Percentiles rank a stretch among this genome's conserved stretches.
Evolutionary conservation across 1,284 basidiomycete species (phyloP).

Genomic region (Microbotryum silenes-acaulis): DNA sequence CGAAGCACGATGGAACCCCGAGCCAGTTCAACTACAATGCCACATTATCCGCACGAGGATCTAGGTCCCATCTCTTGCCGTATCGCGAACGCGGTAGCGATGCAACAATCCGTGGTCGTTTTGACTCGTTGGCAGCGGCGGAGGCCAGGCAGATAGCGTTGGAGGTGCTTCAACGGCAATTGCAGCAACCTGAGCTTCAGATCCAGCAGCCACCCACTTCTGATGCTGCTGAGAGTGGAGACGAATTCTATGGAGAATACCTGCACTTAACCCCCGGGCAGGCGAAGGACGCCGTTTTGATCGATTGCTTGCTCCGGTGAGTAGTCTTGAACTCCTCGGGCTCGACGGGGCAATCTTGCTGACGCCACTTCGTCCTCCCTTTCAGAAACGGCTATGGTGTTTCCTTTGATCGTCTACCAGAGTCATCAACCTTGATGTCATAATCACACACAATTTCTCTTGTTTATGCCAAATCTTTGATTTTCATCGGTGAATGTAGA

Average conservation of each 20-base stretch:
- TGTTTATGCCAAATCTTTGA: no score
- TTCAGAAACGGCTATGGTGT: conserved; percentile 18
- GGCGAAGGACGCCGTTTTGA: conserved; percentile 7
- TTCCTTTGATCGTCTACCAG: conserved; percentile 1
- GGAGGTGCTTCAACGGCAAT: conserved; percentile 1
- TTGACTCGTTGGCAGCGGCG: not conserved
- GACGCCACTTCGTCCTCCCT: not conserved
- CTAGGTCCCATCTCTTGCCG: not conserved
- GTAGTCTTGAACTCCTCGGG: not conserved
- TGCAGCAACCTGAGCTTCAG: not conserved
- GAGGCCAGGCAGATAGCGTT: conserved; percentile 6
- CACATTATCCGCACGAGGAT: not conserved
- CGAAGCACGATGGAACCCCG: not conserved
- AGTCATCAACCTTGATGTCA: no score
- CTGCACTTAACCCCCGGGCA: conserved; percentile 13
- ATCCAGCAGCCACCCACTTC: not conserved
- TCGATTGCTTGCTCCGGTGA: conserved; percentile 10
- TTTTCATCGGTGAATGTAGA: no score
- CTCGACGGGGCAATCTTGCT: not conserved
- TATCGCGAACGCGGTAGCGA: not conserved
- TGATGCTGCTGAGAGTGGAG: not conserved
- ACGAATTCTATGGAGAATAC: conserved; percentile 13
- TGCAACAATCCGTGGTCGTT: not conserved
- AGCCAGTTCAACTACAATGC: not conserved
- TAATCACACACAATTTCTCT: no score